Percentiles rank a stretch among this genome's conserved stretches.
phyloP scores from a whole-genome alignment of 495 filamentous ascomycete species.

The Trichoderma parareesei region DNA sequence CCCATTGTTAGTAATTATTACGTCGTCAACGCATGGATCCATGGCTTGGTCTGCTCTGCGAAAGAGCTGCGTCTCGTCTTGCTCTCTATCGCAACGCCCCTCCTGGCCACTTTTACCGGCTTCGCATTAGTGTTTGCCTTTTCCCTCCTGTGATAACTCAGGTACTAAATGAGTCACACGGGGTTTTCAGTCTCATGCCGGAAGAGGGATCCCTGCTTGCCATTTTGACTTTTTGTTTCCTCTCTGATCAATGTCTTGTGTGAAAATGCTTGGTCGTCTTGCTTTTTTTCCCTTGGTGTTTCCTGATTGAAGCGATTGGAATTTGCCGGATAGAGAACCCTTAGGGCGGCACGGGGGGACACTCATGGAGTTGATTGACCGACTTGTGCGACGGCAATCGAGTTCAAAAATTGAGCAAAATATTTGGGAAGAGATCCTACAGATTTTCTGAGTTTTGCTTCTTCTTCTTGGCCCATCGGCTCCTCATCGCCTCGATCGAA shows the following conservation, averaged over 20 bases:
- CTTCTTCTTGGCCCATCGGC: no score
- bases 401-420: no score
- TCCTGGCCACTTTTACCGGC: constrained; percentile 1
- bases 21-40: no score
- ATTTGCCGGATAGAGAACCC: background rate
- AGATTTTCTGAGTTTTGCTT: background rate
- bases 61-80: background rate
- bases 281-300: background rate
- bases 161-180: background rate
- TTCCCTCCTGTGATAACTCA: background rate
- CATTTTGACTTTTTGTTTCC: background rate
- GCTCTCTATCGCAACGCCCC: constrained; percentile 2
- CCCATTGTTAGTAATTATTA: no score
- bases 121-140: constrained; percentile 7
- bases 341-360: no score
- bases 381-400: no score
- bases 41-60: background rate
- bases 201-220: background rate
- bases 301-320: background rate
- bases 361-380: no score
- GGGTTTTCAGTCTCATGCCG: constrained; percentile 1
- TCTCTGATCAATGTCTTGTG: background rate
- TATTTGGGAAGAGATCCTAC: no score
- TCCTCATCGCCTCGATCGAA: no score
- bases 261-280: background rate